Evolutionary conservation across 306 rosid species (phyloP), one percentile per base, ranked within the genome.

Genomic region (Malus sieversii): DNA sequence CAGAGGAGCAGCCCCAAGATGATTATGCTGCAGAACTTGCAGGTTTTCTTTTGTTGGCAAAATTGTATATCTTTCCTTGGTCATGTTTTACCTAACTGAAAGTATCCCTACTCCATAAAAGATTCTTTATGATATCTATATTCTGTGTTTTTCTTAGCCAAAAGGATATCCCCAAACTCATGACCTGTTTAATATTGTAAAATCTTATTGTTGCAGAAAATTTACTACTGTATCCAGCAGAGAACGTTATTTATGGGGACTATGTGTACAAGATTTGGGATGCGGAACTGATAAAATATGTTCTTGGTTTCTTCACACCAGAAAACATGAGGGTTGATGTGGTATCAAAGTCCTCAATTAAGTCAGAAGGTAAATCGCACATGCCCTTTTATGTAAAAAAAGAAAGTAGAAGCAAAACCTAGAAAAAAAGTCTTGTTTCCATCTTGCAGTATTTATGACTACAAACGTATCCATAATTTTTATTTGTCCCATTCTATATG

Each of bases 1-100:
- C 87, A 10, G 99, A 92, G 87, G 99, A 95, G 87, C 92, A 92
- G 65, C 99, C 97, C 57, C 97, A 88, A 80, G 99, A 95, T 85
- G 99, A 95, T 83, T 95, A 92, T 84, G 97, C 98, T 80, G 90
- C 96, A 33, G 96, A 90, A 79, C 98, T 95, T 76, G 84, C 98
- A 89, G 98, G 97, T 92, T 82, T 45, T 58, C 16, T 11, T 73
- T 30, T 55, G 25, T 73, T 59, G 3, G 29, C 12, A 30, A 73
- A 15, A 23, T 7, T 30, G 10, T 6, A 62, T 12, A 23, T 45
- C 61, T 16, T 58, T 18, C 51, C 40, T 23, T 40, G 51, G 42
- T 38, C 25, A 73, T 22, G 13, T 18, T 58, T 60, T 40, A 42
- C 57, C 8, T 10, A 48, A 60, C 20, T 20, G 46, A 16, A 45